A percentile compares a stretch with the other conserved stretches of the same genome.
Conservation (phyloP, 1,284 basidiomycete species). For the Trichosporon faecale region DNA sequence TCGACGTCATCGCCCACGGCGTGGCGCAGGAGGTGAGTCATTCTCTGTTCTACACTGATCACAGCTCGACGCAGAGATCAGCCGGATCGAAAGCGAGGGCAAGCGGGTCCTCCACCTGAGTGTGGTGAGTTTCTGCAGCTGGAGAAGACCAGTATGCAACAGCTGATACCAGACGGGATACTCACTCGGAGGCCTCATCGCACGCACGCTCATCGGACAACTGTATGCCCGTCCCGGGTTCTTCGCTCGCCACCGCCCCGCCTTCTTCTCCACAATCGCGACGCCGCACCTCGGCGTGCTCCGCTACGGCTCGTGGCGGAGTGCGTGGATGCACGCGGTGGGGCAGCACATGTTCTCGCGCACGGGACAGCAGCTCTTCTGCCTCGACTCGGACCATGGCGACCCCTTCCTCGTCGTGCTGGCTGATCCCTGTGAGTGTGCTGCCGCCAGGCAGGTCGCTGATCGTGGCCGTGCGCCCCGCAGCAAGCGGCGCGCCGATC, state of each 20-base stretch:
- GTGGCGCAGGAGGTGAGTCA: conserved; percentile 39
- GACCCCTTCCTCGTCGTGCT: conserved; percentile 74
- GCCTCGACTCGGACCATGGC: conserved; percentile 65
- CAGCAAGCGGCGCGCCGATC: not conserved
- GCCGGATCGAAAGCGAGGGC: conserved; percentile 35
- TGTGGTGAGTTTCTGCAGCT: conserved; percentile 30
- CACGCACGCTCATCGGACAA: conserved; percentile 46
- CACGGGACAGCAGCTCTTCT: conserved; percentile 78
- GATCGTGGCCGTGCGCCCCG: not conserved
- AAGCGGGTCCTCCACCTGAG: conserved; percentile 39
- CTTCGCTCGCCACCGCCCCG: conserved; percentile 39
- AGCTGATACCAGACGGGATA: not conserved
- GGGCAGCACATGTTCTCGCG: conserved; percentile 74
- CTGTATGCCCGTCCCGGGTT: conserved; percentile 45
- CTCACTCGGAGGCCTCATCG: conserved; percentile 25
- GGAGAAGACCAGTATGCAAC: no score
- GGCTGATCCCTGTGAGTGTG: conserved; percentile 69
- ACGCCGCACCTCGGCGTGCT: conserved; percentile 48
- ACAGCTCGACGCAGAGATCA: conserved; percentile 43
- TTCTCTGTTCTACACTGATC: not conserved
- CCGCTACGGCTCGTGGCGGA: conserved; percentile 31
- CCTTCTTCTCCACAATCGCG: conserved; percentile 48
- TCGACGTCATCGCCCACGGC: conserved; percentile 47
- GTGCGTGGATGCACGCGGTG: conserved; percentile 55
- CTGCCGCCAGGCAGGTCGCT: not conserved